phyloP scores from a whole-genome alignment of 2,329 filamentous ascomycete species.

The Fonsecaea nubica region DNA sequence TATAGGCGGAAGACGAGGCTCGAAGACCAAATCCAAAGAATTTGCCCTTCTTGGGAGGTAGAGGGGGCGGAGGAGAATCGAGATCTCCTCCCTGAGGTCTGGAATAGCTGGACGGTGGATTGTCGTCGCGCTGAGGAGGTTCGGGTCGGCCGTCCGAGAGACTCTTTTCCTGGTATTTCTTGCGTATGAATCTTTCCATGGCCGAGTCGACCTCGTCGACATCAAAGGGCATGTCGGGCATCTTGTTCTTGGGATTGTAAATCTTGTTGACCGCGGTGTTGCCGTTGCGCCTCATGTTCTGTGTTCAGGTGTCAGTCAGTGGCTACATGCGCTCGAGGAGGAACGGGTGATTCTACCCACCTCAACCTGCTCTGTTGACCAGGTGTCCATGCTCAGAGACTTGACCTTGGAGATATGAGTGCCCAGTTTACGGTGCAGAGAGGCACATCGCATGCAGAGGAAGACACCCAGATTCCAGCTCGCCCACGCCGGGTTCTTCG shows the following conservation, averaged over 20 bases:
- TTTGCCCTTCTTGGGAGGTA: conserved; percentile 64
- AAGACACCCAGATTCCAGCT: conserved; percentile 99
- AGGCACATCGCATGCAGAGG: conserved; percentile 95
- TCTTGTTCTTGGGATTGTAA: conserved; percentile 85
- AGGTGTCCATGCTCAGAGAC: conserved; percentile 97
- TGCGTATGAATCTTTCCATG: conserved; percentile 93
- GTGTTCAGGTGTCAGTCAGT: conserved; percentile 33
- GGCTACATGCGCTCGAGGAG: conserved; percentile 10
- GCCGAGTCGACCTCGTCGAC: conserved; percentile 89
- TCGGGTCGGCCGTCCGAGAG: conserved; percentile 56
- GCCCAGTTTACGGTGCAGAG: conserved; percentile 92
- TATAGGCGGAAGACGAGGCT: conserved; percentile 74
- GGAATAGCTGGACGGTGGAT: conserved; percentile 62
- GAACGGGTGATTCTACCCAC: conserved; percentile 55
- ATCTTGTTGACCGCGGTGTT: conserved; percentile 84
- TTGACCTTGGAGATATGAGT: conserved; percentile 99
- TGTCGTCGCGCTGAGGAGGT: conserved; percentile 43
- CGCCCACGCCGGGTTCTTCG: conserved; percentile 94
- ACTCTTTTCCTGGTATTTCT: conserved; percentile 81
- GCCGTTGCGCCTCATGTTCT: conserved; percentile 95
- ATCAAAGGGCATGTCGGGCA: conserved; percentile 84
- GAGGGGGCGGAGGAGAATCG: conserved; percentile 58
- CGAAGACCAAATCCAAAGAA: conserved; percentile 69
- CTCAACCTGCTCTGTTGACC: conserved; percentile 95
- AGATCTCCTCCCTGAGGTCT: conserved; percentile 57